Evolutionary conservation across 106 monocot species (phyloP).

Genomic region (Allium cepa): DNA sequence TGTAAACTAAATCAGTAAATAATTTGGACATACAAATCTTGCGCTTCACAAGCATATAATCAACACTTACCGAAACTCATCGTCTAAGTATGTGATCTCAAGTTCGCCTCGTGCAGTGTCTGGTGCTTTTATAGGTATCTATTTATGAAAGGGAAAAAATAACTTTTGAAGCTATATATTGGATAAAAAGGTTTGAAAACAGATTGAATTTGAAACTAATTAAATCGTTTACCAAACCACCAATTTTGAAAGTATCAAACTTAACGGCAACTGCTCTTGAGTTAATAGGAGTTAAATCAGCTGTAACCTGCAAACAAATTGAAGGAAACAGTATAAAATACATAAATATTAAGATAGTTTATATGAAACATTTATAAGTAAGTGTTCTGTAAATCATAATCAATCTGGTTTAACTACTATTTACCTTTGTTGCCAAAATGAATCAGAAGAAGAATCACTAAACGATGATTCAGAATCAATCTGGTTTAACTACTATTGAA

Average conservation of each 20-base stretch:
- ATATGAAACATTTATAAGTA: neutral
- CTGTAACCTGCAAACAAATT: slow-evolving; percentile 54
- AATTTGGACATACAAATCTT: too few relatives aligned
- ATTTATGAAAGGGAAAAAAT: neutral
- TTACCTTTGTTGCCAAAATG: neutral
- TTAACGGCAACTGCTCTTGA: slow-evolving; percentile 62
- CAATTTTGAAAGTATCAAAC: slow-evolving; percentile 93
- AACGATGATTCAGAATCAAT: neutral
- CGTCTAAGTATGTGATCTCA: slow-evolving; percentile 66
- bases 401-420: neutral
- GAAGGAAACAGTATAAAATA: slow-evolving; percentile 1
- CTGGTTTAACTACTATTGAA: neutral
- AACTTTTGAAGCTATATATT: neutral
- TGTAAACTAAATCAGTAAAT: too few relatives aligned
- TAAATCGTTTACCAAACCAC: slow-evolving; percentile 55
- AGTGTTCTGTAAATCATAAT: neutral
- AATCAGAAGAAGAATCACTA: neutral
- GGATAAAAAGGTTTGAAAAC: neutral
- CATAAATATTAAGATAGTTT: neutral
- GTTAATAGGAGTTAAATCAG: slow-evolving; percentile 71
- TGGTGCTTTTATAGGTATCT: slow-evolving; percentile 65
- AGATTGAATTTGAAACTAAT: neutral
- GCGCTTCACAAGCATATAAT: too few relatives aligned
- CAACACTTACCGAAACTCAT: slow-evolving; percentile 47
- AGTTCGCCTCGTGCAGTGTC: slow-evolving; percentile 48